phyloP scores from a whole-genome alignment of 2,329 filamentous ascomycete species.

The Didymosphaeria variabile region DNA sequence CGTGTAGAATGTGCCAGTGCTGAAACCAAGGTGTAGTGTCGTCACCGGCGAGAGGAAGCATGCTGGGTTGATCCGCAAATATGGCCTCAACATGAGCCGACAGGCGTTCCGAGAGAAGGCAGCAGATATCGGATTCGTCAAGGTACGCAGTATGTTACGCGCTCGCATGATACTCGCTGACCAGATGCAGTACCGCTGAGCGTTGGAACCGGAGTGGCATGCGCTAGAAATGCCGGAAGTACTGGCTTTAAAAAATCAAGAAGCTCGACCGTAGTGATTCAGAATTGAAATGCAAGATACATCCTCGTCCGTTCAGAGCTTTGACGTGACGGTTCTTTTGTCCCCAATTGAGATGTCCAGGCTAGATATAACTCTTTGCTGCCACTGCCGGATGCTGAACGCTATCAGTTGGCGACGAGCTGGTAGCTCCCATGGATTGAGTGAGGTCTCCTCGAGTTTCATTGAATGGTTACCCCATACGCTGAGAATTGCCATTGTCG shows the following conservation, averaged over 20 bases:
- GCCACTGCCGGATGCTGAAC: too few species aligned
- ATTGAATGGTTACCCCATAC: too few species aligned
- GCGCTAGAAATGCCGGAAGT: not conserved
- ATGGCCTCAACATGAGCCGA: constrained; percentile 84
- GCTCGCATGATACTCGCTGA: not conserved
- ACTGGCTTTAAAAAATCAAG: not conserved
- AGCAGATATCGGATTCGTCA: constrained; percentile 71
- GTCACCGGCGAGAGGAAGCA: constrained; percentile 41
- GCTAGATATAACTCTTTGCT: too few species aligned
- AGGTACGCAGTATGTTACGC: constrained; percentile 56
- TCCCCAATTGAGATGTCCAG: too few species aligned
- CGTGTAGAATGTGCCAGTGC: not conserved
- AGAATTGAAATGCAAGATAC: not conserved
- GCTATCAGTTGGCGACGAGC: too few species aligned
- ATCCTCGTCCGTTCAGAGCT: not conserved
- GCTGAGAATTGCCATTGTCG: too few species aligned
- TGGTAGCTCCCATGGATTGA: too few species aligned
- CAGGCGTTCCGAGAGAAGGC: constrained; percentile 74
- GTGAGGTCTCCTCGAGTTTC: too few species aligned
- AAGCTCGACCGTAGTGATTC: not conserved
- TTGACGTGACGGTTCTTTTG: too few species aligned
- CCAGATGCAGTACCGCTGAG: constrained; percentile 3
- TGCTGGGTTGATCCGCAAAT: constrained; percentile 99
- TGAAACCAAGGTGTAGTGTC: constrained; percentile 21
- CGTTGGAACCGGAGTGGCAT: not conserved